Evolutionary conservation across 2,329 filamentous ascomycete species (phyloP), one percentile per base, ranked within the genome.

Genomic region (Xylariales sp.): DNA sequence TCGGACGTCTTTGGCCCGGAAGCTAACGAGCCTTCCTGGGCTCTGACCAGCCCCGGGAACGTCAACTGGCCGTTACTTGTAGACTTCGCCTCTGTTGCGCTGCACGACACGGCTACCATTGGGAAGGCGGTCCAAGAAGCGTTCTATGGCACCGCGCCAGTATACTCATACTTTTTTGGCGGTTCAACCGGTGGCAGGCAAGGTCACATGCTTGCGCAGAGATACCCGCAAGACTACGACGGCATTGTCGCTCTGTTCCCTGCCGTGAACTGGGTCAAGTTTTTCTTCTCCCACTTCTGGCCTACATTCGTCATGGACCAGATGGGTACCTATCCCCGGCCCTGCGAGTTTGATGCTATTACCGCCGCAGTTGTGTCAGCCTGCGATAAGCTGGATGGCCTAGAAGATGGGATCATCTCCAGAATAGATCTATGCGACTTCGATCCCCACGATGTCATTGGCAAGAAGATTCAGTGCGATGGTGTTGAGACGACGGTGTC

Each of bases 21-120:
- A 1, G 14, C 16, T 3, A 23, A 60, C 46, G 14, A 68, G 59
- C 16, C 48, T 28, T 12, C 65, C 0, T 78, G 75, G 75, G 75
- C 62, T 36, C 48, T 36, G 28, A 23, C 56, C 5, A 59, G 56
- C n/a, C 56, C 56, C 16, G 56, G 56, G 36, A 59, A 59, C 56
- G 30, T 67, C 50, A 48, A 63, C 50, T 63, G 49, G 43, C 43
- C 60, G 3, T 7, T 55, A 28, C 64, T 66, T 28, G 5, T 46
- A 32, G 58, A 61, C 52, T 61, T 66, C 18, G 50, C 52, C 28
- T 56, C 28, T 14, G 8, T 63, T 50, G 49, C 60, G 28, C 52
- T 55, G 23, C 60, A 63, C 32, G 60, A 63, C 14, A 56, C 43
- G 36, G 50, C 60, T 12, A 48, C n/a, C 30, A 45, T 63, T 54